Base-by-base conservation (phyloP, 1,139 yeast species). In the Yamadazyma diospyri region DNA sequence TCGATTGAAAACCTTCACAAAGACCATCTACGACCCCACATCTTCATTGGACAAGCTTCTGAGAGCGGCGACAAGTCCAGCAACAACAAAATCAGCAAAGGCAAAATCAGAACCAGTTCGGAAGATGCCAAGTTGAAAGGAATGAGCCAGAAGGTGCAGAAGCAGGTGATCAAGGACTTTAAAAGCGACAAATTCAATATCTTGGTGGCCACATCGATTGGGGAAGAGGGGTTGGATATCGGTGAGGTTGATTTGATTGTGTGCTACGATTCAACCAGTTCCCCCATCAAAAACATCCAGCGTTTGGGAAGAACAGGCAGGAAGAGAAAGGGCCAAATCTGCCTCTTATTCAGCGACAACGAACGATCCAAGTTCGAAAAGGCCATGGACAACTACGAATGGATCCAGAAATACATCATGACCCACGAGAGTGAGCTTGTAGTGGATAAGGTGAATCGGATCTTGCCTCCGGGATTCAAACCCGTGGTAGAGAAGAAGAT, bases 271-370 rank as follows among this genome's bases (percentile, higher is more conserved):
- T 86, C 95, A 1, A 88, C 97, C 0, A 72, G 88, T 21, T 86
- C 96, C 30, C 97, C 98, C 0, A 92, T 94, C 37, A 86, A 94
- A 39, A 88, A 85, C 47, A 73, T 94, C 29, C 99, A 94, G 55
- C 68, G 99, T 46, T 86, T 94, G 94, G 99, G 99, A 20, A 78
- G 99, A 61, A 94, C 99, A 0, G 99, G 98, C 11, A 81, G 99
- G 60, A 86, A 87, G 51, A 67, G 97, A 44, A 87, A 84, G 44
- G 99, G 99, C 29, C 74, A 72, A 39, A 86, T 92, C 3, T 62
- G 86, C n/a, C 61, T 89, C 36, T 60, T 94, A 11, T 78, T 89
- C 48, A 77, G 96, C 5, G 76, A 82, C 11, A 79, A 79, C 43
- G 99, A 94, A 55, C 78, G 83, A 38, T 50, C 61, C 6, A 92